Evolutionary conservation across 2,329 filamentous ascomycete species (phyloP), one percentile per base, ranked within the genome.

Genomic region (Arthroderma sp.): DNA sequence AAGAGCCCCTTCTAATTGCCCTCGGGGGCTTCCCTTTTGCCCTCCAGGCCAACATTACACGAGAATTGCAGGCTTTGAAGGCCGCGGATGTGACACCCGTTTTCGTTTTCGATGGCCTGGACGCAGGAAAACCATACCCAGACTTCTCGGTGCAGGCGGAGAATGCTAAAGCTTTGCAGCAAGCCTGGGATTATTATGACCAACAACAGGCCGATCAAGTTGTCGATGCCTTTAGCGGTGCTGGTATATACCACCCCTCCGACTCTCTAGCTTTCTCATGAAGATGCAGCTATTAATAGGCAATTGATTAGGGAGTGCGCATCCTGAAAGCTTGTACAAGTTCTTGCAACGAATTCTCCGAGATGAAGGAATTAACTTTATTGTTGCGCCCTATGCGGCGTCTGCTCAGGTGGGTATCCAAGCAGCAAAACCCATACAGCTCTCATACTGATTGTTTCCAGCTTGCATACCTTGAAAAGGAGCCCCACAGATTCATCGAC

Each of bases 91-190:
- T 95, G 55, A 82, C 77, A n/a, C 88, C 88, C 1, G 76, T 94
- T 61, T 97, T 98, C 70, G 79, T 98, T 55, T 98, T 98, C 72
- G 88, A 91, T 70, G 93, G 93, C 37, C 81, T 95, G 66, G 83
- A 89, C 39, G 80, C 90, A 60, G 83, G 84, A 39, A 87, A 86
- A 58, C 86, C 87, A 66, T 85, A 91, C 66, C 83, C 87, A 51
- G 73, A 76, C 9, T 77, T 79, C 60, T 70, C 70, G 33, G 78
- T 84, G 59, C 77, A 83, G 23, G 78, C 86, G 56, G 79, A 83
- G 63, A 81, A 81, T 49, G 82, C 81, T 25, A 80, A 80, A 53
- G 84, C 85, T 63, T 89, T 88, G 55, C 81, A 87, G 63, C 77
- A 85, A 58, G 93, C 91, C 2, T 98, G 93, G 91, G 80, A 82